These are phyloP conservation scores for Pezicula radicicola DNA, from an alignment of 2,329 filamentous ascomycete genomes.

Conservation along the genomic window DNA sequence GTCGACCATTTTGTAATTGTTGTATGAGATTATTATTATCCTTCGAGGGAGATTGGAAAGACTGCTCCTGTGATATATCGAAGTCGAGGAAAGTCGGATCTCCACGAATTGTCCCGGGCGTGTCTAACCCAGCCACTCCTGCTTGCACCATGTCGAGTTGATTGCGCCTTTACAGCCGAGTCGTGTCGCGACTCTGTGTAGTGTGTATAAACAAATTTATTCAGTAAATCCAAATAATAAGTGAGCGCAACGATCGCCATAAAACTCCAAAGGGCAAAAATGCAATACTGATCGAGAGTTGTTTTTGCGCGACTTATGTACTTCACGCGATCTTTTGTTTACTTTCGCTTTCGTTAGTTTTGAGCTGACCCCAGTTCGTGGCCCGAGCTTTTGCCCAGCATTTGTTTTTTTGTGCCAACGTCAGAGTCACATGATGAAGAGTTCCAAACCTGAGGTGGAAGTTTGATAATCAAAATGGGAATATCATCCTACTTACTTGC, in stretches of 20 bases:
- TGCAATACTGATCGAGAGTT: constrained; percentile 11
- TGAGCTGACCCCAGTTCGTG: too few relatives aligned
- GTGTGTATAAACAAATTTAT: constrained; percentile 13
- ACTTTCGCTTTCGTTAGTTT: not conserved
- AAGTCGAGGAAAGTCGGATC: constrained; percentile 85
- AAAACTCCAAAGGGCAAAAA: constrained; percentile 22
- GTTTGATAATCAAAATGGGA: too few relatives aligned
- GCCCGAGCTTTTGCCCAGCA: too few relatives aligned
- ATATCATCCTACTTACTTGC: too few relatives aligned
- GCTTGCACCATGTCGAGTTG: constrained; percentile 56
- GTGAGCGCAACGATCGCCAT: constrained; percentile 20
- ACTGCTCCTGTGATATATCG: constrained; percentile 83
- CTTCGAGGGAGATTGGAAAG: constrained; percentile 78
- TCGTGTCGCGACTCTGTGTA: constrained; percentile 6
- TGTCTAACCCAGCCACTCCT: constrained; percentile 69
- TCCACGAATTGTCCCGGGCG: constrained; percentile 79
- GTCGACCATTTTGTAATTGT: constrained; percentile 65
- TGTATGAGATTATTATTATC: constrained; percentile 73
- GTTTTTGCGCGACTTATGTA: not conserved
- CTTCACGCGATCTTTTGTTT: not conserved
- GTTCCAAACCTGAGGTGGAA: too few relatives aligned
- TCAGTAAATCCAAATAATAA: constrained; percentile 18
- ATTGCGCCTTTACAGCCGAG: constrained; percentile 11
- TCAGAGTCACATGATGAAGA: too few relatives aligned
- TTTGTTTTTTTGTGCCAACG: too few relatives aligned